Evolutionary conservation across 106 monocot genomes (phyloP), one percentile per base, ranked within the genome.

Genomic region (Dactylorhiza incarnata): DNA sequence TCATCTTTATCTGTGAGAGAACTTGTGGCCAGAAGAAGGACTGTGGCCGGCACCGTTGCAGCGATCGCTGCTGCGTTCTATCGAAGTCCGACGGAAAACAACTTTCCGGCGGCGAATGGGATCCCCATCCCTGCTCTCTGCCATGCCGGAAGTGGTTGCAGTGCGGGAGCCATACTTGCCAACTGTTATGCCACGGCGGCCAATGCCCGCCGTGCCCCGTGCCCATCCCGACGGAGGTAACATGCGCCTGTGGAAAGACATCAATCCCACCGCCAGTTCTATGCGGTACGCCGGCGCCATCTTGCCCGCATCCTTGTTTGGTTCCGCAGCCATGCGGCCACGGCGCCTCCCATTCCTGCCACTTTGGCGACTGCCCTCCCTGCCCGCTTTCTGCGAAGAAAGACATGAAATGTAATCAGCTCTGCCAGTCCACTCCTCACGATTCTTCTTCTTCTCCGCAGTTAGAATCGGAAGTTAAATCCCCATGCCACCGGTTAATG

Each of bases 171-270:
- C 97, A 94, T 68, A 59, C 86, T 1, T 97, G 97, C 83, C 94
- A 84, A 61, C 70, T 87, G 10, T 82, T 94, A 4, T 97, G 97
- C 81, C 97, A 97, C 62, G 83, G 87, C 22, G 97, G 94, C 24
- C 87, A 94, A 50, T 99, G 97, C 69, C 89, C 94, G 4, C 91
- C 94, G 50, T 99, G 91, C 77, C 81, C 86, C 5, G 97, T 94
- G 80, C 91, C 91, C 53, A 88, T 89, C 59, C 94, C 91, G 72
- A 74, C 77, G 13, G 97, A 99, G 48, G 77, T 99, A 4, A 82
- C 80, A n/a, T 99, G 97, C 76, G 84, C 97, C n/a, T 94, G 97
- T 80, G 97, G 97, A 12, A 89, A 74, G 86, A 94, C 91, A 4
- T 88, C 86, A 7, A 89, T 99, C 43, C 84, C 97, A 6, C 97